Conservation (phyloP, 1,284 basidiomycete genomes). For the Malassezia sympodialis region DNA sequence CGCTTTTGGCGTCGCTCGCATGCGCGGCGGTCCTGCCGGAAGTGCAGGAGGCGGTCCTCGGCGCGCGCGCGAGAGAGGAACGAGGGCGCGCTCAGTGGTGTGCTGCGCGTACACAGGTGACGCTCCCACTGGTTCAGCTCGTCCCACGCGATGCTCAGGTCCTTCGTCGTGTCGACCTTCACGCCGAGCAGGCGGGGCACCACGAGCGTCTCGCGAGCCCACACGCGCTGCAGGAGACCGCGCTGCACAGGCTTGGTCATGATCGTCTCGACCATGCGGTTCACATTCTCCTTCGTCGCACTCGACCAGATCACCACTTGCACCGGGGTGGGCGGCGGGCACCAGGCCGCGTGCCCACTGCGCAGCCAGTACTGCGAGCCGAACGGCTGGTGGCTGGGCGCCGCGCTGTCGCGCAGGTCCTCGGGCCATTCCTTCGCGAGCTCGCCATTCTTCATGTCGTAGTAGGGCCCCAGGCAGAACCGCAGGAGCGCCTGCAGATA, state of each 20-base stretch:
- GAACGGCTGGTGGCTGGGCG: conserved; percentile 9
- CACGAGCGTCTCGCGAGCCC: conserved; percentile 67
- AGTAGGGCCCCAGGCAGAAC: conserved; percentile 50
- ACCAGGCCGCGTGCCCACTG: neutral
- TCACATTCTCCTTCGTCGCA: conserved; percentile 68
- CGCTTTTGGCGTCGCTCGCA: neutral
- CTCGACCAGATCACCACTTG: conserved; percentile 73
- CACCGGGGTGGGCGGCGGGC: conserved; percentile 4
- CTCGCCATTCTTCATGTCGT: neutral
- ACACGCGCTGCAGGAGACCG: conserved; percentile 53
- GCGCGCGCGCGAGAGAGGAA: conserved; percentile 4
- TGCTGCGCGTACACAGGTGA: neutral
- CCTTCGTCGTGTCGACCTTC: conserved; percentile 54
- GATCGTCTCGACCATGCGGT: conserved; percentile 50
- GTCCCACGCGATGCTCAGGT: conserved; percentile 65
- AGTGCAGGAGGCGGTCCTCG: neutral
- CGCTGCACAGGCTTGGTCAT: conserved; percentile 27
- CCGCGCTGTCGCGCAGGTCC: neutral
- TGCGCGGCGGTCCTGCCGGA: neutral
- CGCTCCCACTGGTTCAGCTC: conserved; percentile 47
- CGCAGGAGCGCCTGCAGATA: conserved; percentile 60
- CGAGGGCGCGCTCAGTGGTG: neutral
- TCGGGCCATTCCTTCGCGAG: neutral
- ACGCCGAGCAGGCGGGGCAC: conserved; percentile 11
- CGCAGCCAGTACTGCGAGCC: conserved; percentile 31